Percentiles rank a stretch among this genome's conserved stretches.
These are phyloP conservation scores for Myrmaecium sp. DNA, from an alignment of 2,329 filamentous ascomycete genomes.

Conservation along the genomic window DNA sequence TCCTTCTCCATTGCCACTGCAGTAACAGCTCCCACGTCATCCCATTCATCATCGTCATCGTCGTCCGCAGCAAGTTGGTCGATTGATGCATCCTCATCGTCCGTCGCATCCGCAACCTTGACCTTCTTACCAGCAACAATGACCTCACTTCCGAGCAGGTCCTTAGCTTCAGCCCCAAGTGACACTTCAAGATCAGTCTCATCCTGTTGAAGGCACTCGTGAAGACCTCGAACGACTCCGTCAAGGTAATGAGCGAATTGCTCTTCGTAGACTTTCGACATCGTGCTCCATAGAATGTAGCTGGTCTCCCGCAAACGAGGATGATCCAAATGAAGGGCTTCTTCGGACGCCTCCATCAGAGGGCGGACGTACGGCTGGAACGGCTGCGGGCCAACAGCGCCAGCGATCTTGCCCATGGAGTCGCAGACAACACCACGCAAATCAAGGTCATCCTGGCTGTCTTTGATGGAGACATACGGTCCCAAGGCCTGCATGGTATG, in stretches of 20 bases:
- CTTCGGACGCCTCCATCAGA: constrained; percentile 82
- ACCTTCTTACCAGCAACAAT: constrained; percentile 70
- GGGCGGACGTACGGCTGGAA: constrained; percentile 87
- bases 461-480: constrained; percentile 69
- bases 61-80: constrained; percentile 41
- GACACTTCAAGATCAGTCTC: constrained; percentile 66
- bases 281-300: constrained; percentile 90
- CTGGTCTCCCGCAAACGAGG: constrained; percentile 86
- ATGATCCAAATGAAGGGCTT: constrained; percentile 76
- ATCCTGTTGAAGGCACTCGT: constrained; percentile 75
- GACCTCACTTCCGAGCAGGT: constrained; percentile 59
- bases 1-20: constrained; percentile 92
- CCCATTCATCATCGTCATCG: constrained; percentile 70
- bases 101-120: constrained; percentile 51
- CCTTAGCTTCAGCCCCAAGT: constrained; percentile 55
- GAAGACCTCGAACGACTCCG: constrained; percentile 63
- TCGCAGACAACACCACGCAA: constrained; percentile 82
- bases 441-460: constrained; percentile 75
- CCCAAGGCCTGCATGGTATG: constrained; percentile 81
- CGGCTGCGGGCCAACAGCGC: constrained; percentile 65
- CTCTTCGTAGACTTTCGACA: constrained; percentile 85
- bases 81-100: constrained; percentile 42
- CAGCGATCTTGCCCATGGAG: constrained; percentile 81
- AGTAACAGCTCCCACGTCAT: constrained; percentile 68
- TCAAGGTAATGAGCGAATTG: constrained; percentile 63